Conservation (phyloP, 1,139 yeast species). For the Nakaseomyces sp. region DNA sequence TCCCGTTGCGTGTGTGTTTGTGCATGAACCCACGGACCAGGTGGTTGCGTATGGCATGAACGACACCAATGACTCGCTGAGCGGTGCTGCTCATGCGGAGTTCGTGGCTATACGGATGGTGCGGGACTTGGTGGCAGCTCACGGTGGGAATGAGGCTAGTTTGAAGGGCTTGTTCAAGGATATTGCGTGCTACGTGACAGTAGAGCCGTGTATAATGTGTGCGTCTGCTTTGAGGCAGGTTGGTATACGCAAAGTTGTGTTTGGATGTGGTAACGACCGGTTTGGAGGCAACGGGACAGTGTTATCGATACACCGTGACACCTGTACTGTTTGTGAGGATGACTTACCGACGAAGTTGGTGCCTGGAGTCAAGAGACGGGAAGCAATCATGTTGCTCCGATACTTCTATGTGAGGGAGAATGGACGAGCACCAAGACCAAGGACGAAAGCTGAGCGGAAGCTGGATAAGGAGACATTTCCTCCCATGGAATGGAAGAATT, state of each 20-base stretch:
- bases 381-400: conserved; percentile 72
- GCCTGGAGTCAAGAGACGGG: conserved; percentile 75
- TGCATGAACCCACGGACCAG: conserved; percentile 35
- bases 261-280: conserved; percentile 90
- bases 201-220: conserved; percentile 98
- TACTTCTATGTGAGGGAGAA: conserved; percentile 81
- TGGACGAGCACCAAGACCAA: conserved; percentile 73
- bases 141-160: conserved; percentile 12
- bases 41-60: conserved; percentile 77
- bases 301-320: conserved; percentile 49
- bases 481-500: conserved; percentile 41
- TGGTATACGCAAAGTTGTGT: conserved; percentile 62
- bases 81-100: conserved; percentile 89
- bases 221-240: conserved; percentile 84
- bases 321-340: conserved; percentile 17
- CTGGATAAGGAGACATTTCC: conserved; percentile 63
- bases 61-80: conserved; percentile 76
- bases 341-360: conserved; percentile 49
- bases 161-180: conserved; percentile 36
- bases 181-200: conserved; percentile 76
- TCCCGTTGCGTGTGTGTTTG: conserved; percentile 66
- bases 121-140: conserved; percentile 25
- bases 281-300: conserved; percentile 97
- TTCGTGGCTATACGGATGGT: conserved; percentile 66
- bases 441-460: conserved; percentile 64